Percentiles rank a stretch among this genome's conserved stretches.
phyloP scores from a whole-genome alignment of 495 filamentous ascomycete species.

The Xylaria flabelliformis region DNA sequence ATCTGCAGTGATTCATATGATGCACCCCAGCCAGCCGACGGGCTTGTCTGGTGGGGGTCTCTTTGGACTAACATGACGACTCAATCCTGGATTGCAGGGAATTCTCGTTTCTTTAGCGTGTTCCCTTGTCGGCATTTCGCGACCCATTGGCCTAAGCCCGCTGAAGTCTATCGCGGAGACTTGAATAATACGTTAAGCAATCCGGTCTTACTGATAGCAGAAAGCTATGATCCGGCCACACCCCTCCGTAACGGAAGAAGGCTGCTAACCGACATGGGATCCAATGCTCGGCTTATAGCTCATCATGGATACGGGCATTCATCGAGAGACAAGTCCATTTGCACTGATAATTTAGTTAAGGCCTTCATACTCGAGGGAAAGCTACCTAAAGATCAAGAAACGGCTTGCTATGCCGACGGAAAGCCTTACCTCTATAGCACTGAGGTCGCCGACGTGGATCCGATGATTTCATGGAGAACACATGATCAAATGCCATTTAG shows the following conservation, averaged over 20 bases:
- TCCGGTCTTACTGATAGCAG: conserved; percentile 53
- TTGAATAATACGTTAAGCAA: conserved; percentile 49
- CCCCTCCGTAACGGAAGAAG: conserved; percentile 54
- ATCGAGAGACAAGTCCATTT: conserved; percentile 48
- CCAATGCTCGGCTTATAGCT: conserved; percentile 50
- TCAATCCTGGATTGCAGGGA: conserved; percentile 51
- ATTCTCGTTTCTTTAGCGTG: conserved; percentile 49
- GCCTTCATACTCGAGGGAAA: conserved; percentile 47
- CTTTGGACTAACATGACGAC: conserved; percentile 54
- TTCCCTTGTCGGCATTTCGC: conserved; percentile 52
- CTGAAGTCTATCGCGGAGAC: conserved; percentile 52
- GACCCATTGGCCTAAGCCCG: conserved; percentile 51
- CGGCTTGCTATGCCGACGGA: conserved; percentile 49
- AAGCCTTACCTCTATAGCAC: conserved; percentile 51
- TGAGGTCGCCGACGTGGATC: conserved; percentile 12
- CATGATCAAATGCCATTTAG: conserved; percentile 30
- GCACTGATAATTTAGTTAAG: conserved; percentile 48
- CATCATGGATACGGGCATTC: conserved; percentile 58
- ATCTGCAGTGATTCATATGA: conserved; percentile 54
- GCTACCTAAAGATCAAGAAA: conserved; percentile 46
- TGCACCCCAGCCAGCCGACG: conserved; percentile 45
- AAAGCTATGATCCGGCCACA: conserved; percentile 56
- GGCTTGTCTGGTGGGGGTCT: conserved; percentile 49
- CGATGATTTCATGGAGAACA: conserved; percentile 7
- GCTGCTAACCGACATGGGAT: conserved; percentile 50